Conservation (phyloP, 1,284 basidiomycete species). For the Marasmius sp. region DNA sequence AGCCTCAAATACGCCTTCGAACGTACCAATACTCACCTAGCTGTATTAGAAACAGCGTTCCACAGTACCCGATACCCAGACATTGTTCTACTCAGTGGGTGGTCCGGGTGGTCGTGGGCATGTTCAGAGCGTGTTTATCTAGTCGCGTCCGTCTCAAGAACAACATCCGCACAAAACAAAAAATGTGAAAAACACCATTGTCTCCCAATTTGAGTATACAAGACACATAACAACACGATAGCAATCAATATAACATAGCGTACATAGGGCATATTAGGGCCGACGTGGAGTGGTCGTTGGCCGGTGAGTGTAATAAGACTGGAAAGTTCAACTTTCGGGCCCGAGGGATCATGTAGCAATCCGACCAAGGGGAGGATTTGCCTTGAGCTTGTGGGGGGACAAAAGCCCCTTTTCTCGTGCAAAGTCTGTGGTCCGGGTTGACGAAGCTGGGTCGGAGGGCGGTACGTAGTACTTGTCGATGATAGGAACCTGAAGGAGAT, state of each 20-base stretch:
- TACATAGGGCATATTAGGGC: no score
- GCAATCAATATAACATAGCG: no score
- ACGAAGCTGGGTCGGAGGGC: slow-evolving; percentile 70
- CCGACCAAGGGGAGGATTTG: background rate
- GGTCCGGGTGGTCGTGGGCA: background rate
- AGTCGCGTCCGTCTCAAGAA: background rate
- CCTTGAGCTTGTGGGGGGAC: slow-evolving; percentile 1
- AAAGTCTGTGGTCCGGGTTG: slow-evolving; percentile 65
- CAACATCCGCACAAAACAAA: background rate
- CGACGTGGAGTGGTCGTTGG: no score
- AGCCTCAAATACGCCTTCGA: slow-evolving; percentile 7
- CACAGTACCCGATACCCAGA: background rate
- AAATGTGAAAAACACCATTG: background rate
- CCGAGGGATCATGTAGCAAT: background rate
- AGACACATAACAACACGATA: no score
- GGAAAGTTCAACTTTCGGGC: no score
- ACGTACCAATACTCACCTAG: background rate
- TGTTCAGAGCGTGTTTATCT: background rate
- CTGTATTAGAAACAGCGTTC: slow-evolving; percentile 3
- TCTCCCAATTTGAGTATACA: no score
- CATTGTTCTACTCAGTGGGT: background rate
- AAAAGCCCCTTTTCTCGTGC: slow-evolving; percentile 74
- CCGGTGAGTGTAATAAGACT: no score
- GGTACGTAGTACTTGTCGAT: slow-evolving; percentile 88
- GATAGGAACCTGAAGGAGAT: slow-evolving; percentile 92